Base-by-base conservation (phyloP, 345 rosid genomes). In the Populus nigra region DNA sequence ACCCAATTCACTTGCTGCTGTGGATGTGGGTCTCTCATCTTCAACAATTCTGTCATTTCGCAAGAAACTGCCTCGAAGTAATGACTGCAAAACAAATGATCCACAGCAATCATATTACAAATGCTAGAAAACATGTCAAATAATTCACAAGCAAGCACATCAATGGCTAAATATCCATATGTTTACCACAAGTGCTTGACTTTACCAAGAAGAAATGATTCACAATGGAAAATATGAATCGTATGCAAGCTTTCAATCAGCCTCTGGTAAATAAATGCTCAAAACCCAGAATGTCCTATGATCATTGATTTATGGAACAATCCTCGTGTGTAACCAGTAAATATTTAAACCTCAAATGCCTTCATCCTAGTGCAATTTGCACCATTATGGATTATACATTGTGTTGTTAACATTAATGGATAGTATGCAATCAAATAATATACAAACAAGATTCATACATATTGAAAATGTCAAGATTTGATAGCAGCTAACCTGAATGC, bases 41-140 rank as follows among this genome's bases (percentile, higher is more conserved):
- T 81, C 90, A 80, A 78, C 74, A 72, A 79, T 80, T 87, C 86
- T 86, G 81, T 84, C 88, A 92, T 90, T 92, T 70, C 97, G 93
- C 90, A 95, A 86, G 89, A 95, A 95, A 78, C 99, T 89, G 49
- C 98, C 99, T 86, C 98, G 84, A 43, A 95, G 91, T 76, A 93
- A 84, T 80, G 98, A 92, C 99, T 95, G 88, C 82, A 80, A 81
- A 74, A 68, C 68, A 72, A 63, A 41, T 12, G 20, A 8, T 47
- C 5, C 59, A 39, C 35, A 25, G 22, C 55, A 27, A 23, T 16
- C 31, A 39, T 23, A 77, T 41, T 1, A 68, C 38, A 69, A 57
- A 59, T 7, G 33, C 25, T 65, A 66, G 39, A 77, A 62, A 66
- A 50, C 5, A 31, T 49, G 17, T 47, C 4, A 20, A 25, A 59